Evolutionary conservation across 768 basidiomycete species (phyloP).

Genomic region (Pleurotus sapidus): DNA sequence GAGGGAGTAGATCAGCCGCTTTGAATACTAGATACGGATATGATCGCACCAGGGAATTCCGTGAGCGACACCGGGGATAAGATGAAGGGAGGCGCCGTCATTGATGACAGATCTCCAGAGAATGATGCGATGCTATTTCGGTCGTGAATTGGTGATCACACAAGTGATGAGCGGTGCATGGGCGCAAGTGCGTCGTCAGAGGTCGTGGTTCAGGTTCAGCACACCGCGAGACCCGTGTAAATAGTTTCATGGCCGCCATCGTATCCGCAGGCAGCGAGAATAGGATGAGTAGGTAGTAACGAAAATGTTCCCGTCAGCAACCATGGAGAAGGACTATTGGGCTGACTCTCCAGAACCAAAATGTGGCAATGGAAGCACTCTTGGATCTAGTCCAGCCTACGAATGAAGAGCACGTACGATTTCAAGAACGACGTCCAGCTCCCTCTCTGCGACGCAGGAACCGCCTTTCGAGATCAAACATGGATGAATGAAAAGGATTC

Average conservation of each 20-base stretch:
- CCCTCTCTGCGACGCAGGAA: constrained; percentile 79
- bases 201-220: neutral
- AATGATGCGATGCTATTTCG: constrained; percentile 71
- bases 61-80: constrained; percentile 88
- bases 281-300: too few relatives aligned
- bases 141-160: neutral
- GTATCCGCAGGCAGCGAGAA: too few relatives aligned
- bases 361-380: too few relatives aligned
- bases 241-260: too few relatives aligned
- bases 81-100: constrained; percentile 90
- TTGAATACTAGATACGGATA: neutral
- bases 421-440: constrained; percentile 93
- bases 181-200: neutral
- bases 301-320: too few relatives aligned
- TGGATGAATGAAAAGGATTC: neutral
- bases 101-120: constrained; percentile 81
- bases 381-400: neutral
- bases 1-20: neutral
- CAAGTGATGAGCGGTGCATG: neutral
- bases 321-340: too few relatives aligned
- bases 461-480: constrained; percentile 41
- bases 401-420: constrained; percentile 51
- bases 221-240: too few relatives aligned
- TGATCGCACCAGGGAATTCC: constrained; percentile 76
- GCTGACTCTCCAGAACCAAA: too few relatives aligned